Base-by-base conservation (phyloP, 176 grass and related monocot species). In the Rhynchospora pubera region DNA sequence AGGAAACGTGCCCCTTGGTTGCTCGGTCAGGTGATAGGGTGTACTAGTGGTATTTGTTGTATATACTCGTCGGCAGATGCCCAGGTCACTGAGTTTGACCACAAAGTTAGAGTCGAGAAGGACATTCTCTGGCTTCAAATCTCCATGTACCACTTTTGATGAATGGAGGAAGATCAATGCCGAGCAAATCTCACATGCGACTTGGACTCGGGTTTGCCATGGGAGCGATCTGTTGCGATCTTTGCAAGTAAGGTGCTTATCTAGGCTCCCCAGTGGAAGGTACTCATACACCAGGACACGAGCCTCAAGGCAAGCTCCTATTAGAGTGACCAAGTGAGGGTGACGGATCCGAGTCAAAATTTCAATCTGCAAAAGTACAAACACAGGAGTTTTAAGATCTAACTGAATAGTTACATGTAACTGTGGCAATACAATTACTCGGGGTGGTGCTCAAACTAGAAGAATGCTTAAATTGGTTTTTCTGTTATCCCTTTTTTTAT, bases 101-200 rank as follows among this genome's bases (percentile, higher is more conserved):
- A 79, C 39, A 46, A 83, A 87, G 75, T 85, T 87, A 18, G 57
- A 16, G 2, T 87, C 88, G 28, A 96, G 90, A n/a, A 96, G 90
- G 2, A 96, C 56, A 66, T 92, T 96, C 24, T 86, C 88, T 39
- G 93, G 93, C 75, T 96, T 96, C n/a, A 96, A 67, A 84, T 96
- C 90, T 9, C 93, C 86, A 85, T 96, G 93, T 39, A 84, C 88
- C 3, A 92, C 86, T 66, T 66, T 39, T 52, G 77, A 82, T 5
- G 88, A 92, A 79, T 92, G 93, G 9, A 96, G 88, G 68, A 92
- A 96, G 44, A 92, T 87, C n/a, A 96, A 84, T 4, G 84, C 90
- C 3, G 84, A 90, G 85, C 93, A 92, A 59, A 95, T 90, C 81
- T 95, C 93, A 0, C 16, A 58, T 44, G 90, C 90, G 24, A 95